These are phyloP conservation scores for Allium cepa DNA, from an alignment of 106 monocot genomes.

Conservation along the genomic window DNA sequence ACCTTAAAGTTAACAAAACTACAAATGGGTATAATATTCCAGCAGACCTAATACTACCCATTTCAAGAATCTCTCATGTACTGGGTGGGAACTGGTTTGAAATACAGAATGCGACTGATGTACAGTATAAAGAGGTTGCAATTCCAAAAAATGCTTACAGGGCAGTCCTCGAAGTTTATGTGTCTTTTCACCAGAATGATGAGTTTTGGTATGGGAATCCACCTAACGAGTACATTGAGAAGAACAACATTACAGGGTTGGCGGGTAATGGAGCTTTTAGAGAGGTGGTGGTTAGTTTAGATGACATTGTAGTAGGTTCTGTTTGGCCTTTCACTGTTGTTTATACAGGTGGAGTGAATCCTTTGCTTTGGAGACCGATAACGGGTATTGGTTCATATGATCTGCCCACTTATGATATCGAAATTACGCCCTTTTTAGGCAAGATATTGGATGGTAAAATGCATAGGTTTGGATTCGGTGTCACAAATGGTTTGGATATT, in stretches of 20 bases:
- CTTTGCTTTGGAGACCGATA: constrained; percentile 91
- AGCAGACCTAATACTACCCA: constrained; percentile 71
- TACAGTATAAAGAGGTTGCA: constrained; percentile 30
- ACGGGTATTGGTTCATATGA: constrained; percentile 85
- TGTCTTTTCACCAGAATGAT: constrained; percentile 67
- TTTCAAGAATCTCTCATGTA: constrained; percentile 59
- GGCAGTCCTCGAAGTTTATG: constrained; percentile 78
- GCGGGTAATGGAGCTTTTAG: constrained; percentile 74
- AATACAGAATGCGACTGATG: constrained; percentile 47
- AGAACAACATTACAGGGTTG: constrained; percentile 42
- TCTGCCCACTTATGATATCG: constrained; percentile 77
- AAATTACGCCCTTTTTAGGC: constrained; percentile 81
- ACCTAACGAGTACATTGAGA: constrained; percentile 49
- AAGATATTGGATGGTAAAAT: constrained; percentile 66
- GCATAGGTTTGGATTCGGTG: constrained; percentile 69
- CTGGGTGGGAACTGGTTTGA: constrained; percentile 82
- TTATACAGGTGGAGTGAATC: constrained; percentile 84
- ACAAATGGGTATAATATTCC: constrained; percentile 23
- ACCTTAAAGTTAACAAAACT: neutral
- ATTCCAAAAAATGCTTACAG: constrained; percentile 71
- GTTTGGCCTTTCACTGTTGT: constrained; percentile 95
- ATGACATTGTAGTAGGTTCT: constrained; percentile 53
- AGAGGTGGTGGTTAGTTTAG: constrained; percentile 55
- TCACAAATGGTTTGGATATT: constrained; percentile 53
- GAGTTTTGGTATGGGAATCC: constrained; percentile 92